phyloP scores from a whole-genome alignment of 257 asterid species.

The Echium plantagineum region DNA sequence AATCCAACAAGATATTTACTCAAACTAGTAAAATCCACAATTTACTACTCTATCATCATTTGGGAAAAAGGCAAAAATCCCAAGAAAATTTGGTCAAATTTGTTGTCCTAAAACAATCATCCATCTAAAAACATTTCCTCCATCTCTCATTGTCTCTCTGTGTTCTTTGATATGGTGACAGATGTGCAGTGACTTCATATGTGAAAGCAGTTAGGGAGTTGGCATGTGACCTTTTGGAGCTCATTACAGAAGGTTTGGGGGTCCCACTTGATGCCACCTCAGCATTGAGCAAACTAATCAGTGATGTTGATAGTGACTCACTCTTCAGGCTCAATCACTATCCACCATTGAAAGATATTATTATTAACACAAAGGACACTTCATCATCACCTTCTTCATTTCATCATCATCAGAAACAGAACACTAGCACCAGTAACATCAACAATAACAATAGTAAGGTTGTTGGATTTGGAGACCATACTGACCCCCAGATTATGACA shows the following conservation, averaged over 20 bases:
- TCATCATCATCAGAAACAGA: neutral
- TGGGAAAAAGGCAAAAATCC: neutral
- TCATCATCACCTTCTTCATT: slow-evolving; percentile 5
- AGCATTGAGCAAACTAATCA: slow-evolving; percentile 32
- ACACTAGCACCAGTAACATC: neutral
- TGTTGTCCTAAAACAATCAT: neutral
- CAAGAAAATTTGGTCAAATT: neutral
- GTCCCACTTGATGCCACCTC: slow-evolving; percentile 18
- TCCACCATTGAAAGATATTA: slow-evolving; percentile 18
- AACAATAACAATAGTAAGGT: neutral
- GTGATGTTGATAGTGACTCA: slow-evolving; percentile 35
- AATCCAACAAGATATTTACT: slow-evolving; percentile 4
- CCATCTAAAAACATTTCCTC: neutral
- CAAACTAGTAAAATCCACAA: slow-evolving; percentile 10
- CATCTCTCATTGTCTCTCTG: neutral
- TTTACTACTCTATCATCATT: neutral
- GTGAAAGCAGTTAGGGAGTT: slow-evolving; percentile 39
- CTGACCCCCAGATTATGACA: slow-evolving; percentile 86
- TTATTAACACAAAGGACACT: slow-evolving; percentile 2
- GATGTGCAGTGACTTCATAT: slow-evolving; percentile 38
- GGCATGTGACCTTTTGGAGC: slow-evolving; percentile 56
- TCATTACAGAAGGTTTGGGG: slow-evolving; percentile 40
- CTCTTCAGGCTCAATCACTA: slow-evolving; percentile 67
- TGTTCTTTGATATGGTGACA: slow-evolving; percentile 11
- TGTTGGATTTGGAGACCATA: slow-evolving; percentile 74